Evolutionary conservation across 164 flowering plant genomes (phyloP).

Genomic region (Vitis riparia): DNA sequence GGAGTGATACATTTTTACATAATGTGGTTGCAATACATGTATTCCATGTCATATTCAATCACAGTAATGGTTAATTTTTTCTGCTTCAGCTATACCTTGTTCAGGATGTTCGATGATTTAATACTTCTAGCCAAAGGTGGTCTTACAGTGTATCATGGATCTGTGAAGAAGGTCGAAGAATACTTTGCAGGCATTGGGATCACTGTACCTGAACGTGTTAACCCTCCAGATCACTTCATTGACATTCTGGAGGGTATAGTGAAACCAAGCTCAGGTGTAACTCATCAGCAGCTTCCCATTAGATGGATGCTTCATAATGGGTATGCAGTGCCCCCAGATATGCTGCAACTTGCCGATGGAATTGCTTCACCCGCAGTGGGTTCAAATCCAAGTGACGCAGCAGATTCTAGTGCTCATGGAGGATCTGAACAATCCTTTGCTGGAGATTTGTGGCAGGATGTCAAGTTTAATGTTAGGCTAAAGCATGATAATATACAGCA

Average conservation of each 20-base stretch:
- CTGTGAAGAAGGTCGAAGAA: conserved; percentile 89
- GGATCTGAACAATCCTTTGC: conserved; percentile 62
- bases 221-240: conserved; percentile 92
- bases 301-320: conserved; percentile 96
- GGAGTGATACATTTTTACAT: too few species aligned
- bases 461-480: conserved; percentile 54
- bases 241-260: conserved; percentile 93
- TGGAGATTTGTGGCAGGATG: conserved; percentile 84
- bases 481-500: conserved; percentile 59
- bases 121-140: conserved; percentile 98
- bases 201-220: conserved; percentile 83
- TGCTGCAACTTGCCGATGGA: conserved; percentile 43
- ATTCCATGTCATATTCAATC: not conserved
- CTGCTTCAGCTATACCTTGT: conserved; percentile 79
- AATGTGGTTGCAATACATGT: not conserved
- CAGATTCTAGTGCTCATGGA: conserved; percentile 24
- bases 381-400: conserved; percentile 21
- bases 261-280: conserved; percentile 47
- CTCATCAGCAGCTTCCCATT: conserved; percentile 69
- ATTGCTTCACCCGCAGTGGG: conserved; percentile 30
- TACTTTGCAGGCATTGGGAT: conserved; percentile 86
- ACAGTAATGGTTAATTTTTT: not conserved
- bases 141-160: conserved; percentile 82
- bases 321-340: conserved; percentile 77
- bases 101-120: conserved; percentile 93